Percentiles rank a stretch among this genome's conserved stretches.
Conservation (phyloP, 2,329 filamentous ascomycete genomes). For the Penicillium freii region DNA sequence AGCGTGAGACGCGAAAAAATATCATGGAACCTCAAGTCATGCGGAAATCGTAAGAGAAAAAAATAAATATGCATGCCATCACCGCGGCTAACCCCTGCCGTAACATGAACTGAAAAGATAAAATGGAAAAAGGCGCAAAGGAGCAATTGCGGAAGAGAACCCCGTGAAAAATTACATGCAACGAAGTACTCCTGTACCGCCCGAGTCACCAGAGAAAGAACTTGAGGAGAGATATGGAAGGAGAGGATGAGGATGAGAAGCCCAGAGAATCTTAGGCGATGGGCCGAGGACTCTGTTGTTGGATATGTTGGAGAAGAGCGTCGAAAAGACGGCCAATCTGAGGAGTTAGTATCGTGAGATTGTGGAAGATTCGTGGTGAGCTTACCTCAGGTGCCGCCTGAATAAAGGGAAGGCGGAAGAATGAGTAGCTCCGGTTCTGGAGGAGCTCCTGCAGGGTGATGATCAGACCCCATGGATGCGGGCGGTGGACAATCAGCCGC, state of each 20-base stretch:
- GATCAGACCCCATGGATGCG: constrained; percentile 93
- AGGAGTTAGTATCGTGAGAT: constrained; percentile 4
- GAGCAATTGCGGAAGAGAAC: constrained; percentile 20
- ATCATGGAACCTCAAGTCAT: constrained; percentile 28
- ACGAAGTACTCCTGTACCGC: constrained; percentile 11
- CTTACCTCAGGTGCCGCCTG: constrained; percentile 82
- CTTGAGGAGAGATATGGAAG: constrained; percentile 7
- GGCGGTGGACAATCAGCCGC: constrained; percentile 81
- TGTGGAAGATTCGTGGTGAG: not conserved
- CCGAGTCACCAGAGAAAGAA: constrained; percentile 12
- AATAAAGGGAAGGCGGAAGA: constrained; percentile 91
- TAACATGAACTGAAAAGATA: constrained; percentile 23
- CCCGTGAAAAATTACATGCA: constrained; percentile 23
- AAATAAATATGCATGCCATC: constrained; percentile 28
- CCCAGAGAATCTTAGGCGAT: constrained; percentile 28
- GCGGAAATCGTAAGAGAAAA: constrained; percentile 24
- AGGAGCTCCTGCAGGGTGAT: constrained; percentile 84
- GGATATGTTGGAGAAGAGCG: constrained; percentile 47
- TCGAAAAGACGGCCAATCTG: constrained; percentile 48
- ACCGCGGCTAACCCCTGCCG: constrained; percentile 24
- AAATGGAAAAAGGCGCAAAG: constrained; percentile 20
- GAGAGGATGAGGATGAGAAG: constrained; percentile 10
- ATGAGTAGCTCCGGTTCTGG: constrained; percentile 85
- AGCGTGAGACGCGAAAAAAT: constrained; percentile 25
- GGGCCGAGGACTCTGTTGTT: constrained; percentile 49